Percentiles rank a stretch among this genome's conserved stretches.
These are phyloP conservation scores for Pseudonitzschia multiseries DNA, from an alignment of 108 stramenopile species.

Conservation along the genomic window DNA sequence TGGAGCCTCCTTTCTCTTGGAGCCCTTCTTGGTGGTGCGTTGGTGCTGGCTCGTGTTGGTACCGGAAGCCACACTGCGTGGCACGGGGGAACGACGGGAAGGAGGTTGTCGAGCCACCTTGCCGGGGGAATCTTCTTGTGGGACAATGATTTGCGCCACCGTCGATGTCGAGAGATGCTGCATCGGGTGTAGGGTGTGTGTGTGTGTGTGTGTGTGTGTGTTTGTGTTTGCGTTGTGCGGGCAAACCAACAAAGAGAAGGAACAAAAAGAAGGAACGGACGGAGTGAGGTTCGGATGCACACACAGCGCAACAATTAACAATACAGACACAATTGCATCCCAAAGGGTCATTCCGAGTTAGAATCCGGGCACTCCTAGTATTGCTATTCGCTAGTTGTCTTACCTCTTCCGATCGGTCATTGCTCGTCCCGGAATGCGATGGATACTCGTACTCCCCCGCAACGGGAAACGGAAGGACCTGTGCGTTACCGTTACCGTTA, in stretches of 20 bases:
- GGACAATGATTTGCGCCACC: not conserved
- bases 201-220: too few relatives aligned
- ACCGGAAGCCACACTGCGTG: not conserved
- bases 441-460: not conserved
- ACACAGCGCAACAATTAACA: too few relatives aligned
- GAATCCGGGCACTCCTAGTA: too few relatives aligned
- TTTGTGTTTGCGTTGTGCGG: too few relatives aligned
- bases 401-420: not conserved
- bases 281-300: too few relatives aligned
- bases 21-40: not conserved
- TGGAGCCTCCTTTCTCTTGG: not conserved
- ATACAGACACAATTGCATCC: too few relatives aligned
- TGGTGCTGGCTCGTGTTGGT: not conserved
- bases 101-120: too few relatives aligned
- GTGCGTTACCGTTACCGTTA: not conserved
- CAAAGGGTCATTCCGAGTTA: too few relatives aligned
- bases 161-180: not conserved
- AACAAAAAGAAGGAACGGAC: too few relatives aligned
- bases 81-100: not conserved
- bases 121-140: not conserved
- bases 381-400: not conserved
- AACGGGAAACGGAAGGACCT: not conserved
- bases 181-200: too few relatives aligned
- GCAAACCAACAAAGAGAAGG: too few relatives aligned
- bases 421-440: not conserved